Evolutionary conservation across 2,329 filamentous ascomycete species (phyloP), one percentile per base, ranked within the genome.

Genomic region (Aspergillus amoenus): DNA sequence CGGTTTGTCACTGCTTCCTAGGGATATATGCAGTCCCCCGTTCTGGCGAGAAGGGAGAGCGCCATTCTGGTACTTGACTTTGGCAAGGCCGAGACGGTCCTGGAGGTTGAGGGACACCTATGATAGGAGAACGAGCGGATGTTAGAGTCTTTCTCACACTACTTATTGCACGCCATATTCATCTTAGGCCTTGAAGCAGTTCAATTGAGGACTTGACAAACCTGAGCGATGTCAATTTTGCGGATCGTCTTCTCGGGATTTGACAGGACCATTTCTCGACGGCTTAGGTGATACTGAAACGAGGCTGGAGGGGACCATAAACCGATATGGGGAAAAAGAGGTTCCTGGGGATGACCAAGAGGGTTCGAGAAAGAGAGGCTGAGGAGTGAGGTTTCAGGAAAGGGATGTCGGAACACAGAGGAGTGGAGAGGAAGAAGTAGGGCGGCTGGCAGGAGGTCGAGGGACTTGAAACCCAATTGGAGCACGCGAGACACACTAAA

Each of bases 41-140:
- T 71, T 93, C 82, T 76, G 93, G 85, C 71, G 92, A 85, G 71
- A 93, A 82, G 94, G 90, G 76, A 97, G 89, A 88, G 92, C 95
- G 73, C 93, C 93, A 79, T 96, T 89, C 77, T 95, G 92, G 65
- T 94, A 92, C 79, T 97, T 97, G 84, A 97, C 94, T 76, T 95
- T 94, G 72, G 94, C 94, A 63, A 97, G 86, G 58, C 94, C 93
- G 59, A 99, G 86, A 62, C 93, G 91, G 79, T 96, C 92, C 78
- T 97, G 92, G 55, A 99, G 82, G 70, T 89, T 90, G 73, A 93
- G 84, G 67, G 93, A 94, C 80, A 99, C 96, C 94, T 97, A 72
- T 55, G 68, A 24, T 5, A 34, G 18, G 30, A 39, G 34, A 37
- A n/a, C 54, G 66, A 61, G 32, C n/a, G 40, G 30, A 40, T 39